phyloP scores from a whole-genome alignment of 2,329 filamentous ascomycete species.

The Botrytis deweyae region DNA sequence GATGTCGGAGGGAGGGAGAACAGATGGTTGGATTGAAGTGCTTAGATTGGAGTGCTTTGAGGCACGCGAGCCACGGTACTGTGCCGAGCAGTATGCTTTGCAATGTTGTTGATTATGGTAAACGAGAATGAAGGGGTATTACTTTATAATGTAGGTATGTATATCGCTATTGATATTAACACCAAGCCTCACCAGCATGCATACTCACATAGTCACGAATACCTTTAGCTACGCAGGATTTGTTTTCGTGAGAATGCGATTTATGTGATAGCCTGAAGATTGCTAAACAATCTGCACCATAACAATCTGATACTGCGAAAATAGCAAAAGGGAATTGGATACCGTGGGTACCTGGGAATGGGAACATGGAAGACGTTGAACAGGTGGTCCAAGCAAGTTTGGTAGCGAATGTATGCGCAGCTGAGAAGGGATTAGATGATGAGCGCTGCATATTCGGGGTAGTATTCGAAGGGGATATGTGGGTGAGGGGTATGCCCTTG shows the following conservation, averaged over 20 bases:
- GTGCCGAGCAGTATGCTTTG: neutral
- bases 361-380: neutral
- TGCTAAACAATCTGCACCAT: neutral
- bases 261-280: neutral
- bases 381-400: neutral
- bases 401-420: slow-evolving; percentile 9
- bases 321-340: neutral
- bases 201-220: neutral
- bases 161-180: neutral
- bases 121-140: slow-evolving; percentile 1
- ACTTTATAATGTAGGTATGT: neutral
- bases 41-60: neutral
- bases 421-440: neutral
- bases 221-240: neutral
- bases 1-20: neutral
- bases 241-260: neutral
- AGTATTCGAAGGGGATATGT: neutral
- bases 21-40: neutral
- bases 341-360: neutral
- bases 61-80: neutral
- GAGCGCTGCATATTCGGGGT: neutral
- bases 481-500: neutral
- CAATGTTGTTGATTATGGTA: neutral
- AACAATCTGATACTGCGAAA: neutral
- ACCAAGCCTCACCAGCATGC: neutral